A percentile compares a stretch with the other conserved stretches of the same genome.
phyloP scores from a whole-genome alignment of 495 filamentous ascomycete genomes.

The Daldinia vernicosa region DNA sequence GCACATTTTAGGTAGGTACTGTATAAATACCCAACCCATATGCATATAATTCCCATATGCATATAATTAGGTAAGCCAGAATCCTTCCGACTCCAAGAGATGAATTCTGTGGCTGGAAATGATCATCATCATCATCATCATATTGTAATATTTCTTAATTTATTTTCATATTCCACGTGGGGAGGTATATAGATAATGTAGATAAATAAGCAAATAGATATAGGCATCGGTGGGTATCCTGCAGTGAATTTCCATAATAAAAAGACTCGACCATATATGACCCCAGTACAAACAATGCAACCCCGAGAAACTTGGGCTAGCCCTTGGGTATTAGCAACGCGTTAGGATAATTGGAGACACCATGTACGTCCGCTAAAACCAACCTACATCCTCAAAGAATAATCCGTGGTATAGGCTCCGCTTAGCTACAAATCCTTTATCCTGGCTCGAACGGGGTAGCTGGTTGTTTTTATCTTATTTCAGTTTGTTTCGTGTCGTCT shows the following conservation, averaged over 20 bases:
- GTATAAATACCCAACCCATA: not conserved
- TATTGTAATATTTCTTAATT: not conserved
- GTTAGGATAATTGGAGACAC: not conserved
- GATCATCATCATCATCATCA: not conserved
- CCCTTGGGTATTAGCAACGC: conserved; percentile 4
- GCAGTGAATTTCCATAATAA: conserved; percentile 26
- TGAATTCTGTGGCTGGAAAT: not conserved
- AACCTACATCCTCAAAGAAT: conserved; percentile 3
- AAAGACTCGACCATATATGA: conserved; percentile 29
- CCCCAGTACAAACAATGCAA: conserved; percentile 4
- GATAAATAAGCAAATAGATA: conserved; percentile 18
- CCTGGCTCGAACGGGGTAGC: conserved; percentile 6
- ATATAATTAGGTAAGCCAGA: not conserved
- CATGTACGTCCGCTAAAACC: conserved; percentile 2
- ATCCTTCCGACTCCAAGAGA: not conserved
- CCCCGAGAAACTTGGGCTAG: conserved; percentile 20
- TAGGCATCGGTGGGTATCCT: conserved; percentile 35
- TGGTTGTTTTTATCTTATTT: conserved; percentile 10
- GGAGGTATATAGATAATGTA: not conserved
- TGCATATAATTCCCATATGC: not conserved
- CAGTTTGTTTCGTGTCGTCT: conserved; percentile 17
- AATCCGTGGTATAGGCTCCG: not conserved
- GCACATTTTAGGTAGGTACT: not conserved
- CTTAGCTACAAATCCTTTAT: conserved; percentile 4
- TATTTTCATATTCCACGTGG: not conserved